Percentiles rank a stretch among this genome's conserved stretches.
Evolutionary conservation across 2,329 filamentous ascomycete species (phyloP).

Genomic region (Aspergillus amoenus): DNA sequence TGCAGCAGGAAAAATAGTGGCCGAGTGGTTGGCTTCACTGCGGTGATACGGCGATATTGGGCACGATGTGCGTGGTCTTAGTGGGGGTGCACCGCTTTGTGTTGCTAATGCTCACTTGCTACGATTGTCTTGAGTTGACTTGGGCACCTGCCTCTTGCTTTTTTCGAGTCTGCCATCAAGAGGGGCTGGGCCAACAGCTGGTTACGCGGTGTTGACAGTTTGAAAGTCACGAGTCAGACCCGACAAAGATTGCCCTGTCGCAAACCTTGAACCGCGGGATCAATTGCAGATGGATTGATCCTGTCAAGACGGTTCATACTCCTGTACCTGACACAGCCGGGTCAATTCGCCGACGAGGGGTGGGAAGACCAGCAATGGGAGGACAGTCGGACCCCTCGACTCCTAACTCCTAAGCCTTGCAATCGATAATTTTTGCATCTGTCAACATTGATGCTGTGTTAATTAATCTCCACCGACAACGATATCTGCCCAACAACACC

Average conservation of each 20-base stretch:
- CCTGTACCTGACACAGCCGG: neutral
- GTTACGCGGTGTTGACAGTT: neutral
- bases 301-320: neutral
- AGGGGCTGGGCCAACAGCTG: conserved; percentile 4
- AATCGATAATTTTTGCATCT: conserved; percentile 3
- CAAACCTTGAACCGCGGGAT: neutral
- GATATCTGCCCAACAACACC: conserved; percentile 30
- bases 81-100: conserved; percentile 28
- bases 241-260: neutral
- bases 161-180: conserved; percentile 7
- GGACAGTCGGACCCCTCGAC: neutral
- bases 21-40: conserved; percentile 21
- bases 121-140: conserved; percentile 13
- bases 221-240: neutral
- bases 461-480: conserved; percentile 15
- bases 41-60: conserved; percentile 23
- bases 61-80: conserved; percentile 17
- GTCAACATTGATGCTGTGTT: neutral
- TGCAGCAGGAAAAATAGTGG: conserved; percentile 29
- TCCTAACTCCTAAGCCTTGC: neutral
- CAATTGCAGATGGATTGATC: neutral
- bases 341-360: neutral
- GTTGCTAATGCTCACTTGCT: conserved; percentile 1
- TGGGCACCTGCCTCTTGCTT: conserved; percentile 9
- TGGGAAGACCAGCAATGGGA: neutral